Base-by-base conservation (phyloP, 148 eudicot species). In the Diospyros kaki region DNA sequence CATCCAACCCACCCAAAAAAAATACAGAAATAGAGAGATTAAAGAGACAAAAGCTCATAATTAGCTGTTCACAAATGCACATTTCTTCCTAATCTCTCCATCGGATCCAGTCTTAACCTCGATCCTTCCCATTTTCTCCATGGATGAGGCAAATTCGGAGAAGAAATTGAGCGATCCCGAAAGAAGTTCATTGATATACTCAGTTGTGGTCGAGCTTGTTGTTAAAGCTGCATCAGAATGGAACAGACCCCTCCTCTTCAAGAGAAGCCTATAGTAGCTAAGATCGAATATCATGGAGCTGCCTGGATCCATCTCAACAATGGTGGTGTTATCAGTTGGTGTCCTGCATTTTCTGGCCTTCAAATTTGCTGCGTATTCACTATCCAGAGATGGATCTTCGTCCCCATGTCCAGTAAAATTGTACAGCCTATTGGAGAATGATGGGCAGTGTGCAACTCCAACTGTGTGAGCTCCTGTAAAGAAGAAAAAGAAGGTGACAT, bases 381-480 rank as follows among this genome's bases (percentile, higher is more conserved):
- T 46, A 69, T 87, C 71, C 18, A 87, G 75, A 13, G 87, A 40
- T 18, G 91, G 89, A 40, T 91, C 96, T 2, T 76, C 70, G 18
- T 83, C 86, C 12, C 85, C 86, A 46, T 79, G 81, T 44, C 94
- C 94, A 2, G 85, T 82, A 85, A 85, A 91, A 71, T 91, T 91
- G 82, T 79, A 89, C 0, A 91, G 82, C 6, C 96, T 74, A 40
- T 71, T 73, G 38, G 40, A 42, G 73, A 89, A 73, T 8, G 80
- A 39, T 2, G 48, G 10, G 59, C 92, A 90, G 28, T 82, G 95
- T 0, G 75, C 65, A 40, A 81, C 69, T 3, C 96, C 96, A 53
- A 91, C 79, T 42, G 93, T 89, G 70, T 89, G 93, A 9, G 86
- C 92, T 5, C 96, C 96, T 28, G 28, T 91, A 65, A 55, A 71